Percentiles rank a stretch among this genome's conserved stretches.
Conservation (phyloP, 495 filamentous ascomycete genomes). For the Poronia punctata region DNA sequence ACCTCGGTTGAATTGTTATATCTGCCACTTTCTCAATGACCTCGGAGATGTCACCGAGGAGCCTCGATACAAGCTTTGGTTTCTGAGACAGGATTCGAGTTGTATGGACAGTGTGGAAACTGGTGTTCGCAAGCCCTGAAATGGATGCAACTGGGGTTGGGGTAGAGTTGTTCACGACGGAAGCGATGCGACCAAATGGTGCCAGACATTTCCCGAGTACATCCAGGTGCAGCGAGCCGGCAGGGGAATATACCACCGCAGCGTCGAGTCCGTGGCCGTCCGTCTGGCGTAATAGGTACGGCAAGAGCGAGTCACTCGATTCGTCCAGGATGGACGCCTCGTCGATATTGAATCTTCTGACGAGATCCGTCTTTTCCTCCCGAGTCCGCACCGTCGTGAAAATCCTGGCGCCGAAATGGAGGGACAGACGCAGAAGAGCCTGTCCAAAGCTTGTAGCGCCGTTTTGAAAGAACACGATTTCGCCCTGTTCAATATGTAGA, state of each 20-base stretch:
- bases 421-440: slow-evolving; percentile 39
- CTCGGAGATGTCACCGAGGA: slow-evolving; percentile 15
- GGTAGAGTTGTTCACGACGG: slow-evolving; percentile 36
- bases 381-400: slow-evolving; percentile 20
- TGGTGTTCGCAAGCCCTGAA: slow-evolving; percentile 25
- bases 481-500: slow-evolving; percentile 14
- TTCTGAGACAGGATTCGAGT: slow-evolving; percentile 18
- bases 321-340: slow-evolving; percentile 39
- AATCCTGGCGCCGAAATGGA: slow-evolving; percentile 37
- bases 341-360: slow-evolving; percentile 31
- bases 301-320: slow-evolving; percentile 23
- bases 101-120: slow-evolving; percentile 36
- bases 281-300: slow-evolving; percentile 35
- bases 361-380: slow-evolving; percentile 33
- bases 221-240: slow-evolving; percentile 44
- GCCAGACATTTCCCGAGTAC: slow-evolving; percentile 39
- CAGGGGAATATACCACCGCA: slow-evolving; percentile 26
- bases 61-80: slow-evolving; percentile 12
- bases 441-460: slow-evolving; percentile 44
- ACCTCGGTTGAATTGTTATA: slow-evolving; percentile 27
- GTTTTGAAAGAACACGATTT: slow-evolving; percentile 45
- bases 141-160: slow-evolving; percentile 28
- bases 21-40: slow-evolving; percentile 23
- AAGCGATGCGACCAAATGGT: slow-evolving; percentile 44
- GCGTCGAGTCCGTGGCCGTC: slow-evolving; percentile 42